These are phyloP conservation scores for Diplocarpon mali DNA, from an alignment of 2,329 filamentous ascomycete species.

Conservation along the genomic window DNA sequence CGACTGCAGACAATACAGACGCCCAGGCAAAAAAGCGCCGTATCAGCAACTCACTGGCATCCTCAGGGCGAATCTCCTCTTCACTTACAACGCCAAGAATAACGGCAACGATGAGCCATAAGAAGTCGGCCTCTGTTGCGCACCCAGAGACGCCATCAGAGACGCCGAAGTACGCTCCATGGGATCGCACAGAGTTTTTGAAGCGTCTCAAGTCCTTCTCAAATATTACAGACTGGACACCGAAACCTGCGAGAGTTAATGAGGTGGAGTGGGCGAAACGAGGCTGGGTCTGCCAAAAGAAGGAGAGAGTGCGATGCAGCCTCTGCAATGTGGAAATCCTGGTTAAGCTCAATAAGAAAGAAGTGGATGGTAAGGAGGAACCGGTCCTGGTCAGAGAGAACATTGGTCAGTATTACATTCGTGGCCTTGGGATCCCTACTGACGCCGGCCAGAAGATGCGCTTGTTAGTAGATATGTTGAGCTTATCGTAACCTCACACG, in stretches of 20 bases:
- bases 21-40: conserved; percentile 24
- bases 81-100: conserved; percentile 4
- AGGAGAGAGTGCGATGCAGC: conserved; percentile 75
- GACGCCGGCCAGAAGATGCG: conserved; percentile 38
- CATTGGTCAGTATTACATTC: conserved; percentile 34
- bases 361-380: conserved; percentile 44
- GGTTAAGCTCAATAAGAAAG: conserved; percentile 60
- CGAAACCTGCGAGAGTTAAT: conserved; percentile 74
- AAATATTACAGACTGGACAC: conserved; percentile 86
- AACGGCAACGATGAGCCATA: conserved; percentile 15
- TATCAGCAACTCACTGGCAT: conserved; percentile 14
- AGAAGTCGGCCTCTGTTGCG: conserved; percentile 19
- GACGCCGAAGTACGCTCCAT: conserved; percentile 68
- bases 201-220: conserved; percentile 77
- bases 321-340: conserved; percentile 77
- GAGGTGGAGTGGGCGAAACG: conserved; percentile 93
- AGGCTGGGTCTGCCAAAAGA: conserved; percentile 78
- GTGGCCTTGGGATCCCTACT: conserved; percentile 6
- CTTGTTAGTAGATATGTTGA: conserved; percentile 67
- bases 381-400: conserved; percentile 46
- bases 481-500: conserved; percentile 64
- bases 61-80: conserved; percentile 3
- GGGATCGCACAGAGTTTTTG: conserved; percentile 74
- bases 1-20: conserved; percentile 12
- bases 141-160: conserved; percentile 15